Conservation (phyloP, 2,329 filamentous ascomycete genomes). For the Fonsecaea nubica region DNA sequence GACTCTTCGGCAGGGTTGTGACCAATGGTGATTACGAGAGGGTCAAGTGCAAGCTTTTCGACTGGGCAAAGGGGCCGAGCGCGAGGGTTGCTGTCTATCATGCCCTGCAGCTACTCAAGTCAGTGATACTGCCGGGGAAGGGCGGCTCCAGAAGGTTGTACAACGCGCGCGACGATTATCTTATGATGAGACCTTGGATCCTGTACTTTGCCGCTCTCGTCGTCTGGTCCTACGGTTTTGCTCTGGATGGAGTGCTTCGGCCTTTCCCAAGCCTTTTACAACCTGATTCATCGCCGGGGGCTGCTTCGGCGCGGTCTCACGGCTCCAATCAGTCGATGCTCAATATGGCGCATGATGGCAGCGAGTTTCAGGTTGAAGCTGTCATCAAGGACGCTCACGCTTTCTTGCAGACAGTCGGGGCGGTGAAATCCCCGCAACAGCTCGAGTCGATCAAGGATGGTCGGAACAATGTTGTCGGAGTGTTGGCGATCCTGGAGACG, state of each 20-base stretch:
- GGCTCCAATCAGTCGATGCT: constrained; percentile 30
- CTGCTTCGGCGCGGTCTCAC: constrained; percentile 26
- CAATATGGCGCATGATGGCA: constrained; percentile 30
- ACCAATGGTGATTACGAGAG: constrained; percentile 79
- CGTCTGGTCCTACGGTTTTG: constrained; percentile 92
- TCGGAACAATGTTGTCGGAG: constrained; percentile 79
- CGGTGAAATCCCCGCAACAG: constrained; percentile 76
- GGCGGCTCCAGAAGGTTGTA: constrained; percentile 62
- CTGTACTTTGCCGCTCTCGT: constrained; percentile 90
- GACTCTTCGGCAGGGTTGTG: constrained; percentile 83
- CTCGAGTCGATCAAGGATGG: constrained; percentile 71
- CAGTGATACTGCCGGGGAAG: constrained; percentile 58
- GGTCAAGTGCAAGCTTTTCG: constrained; percentile 77
- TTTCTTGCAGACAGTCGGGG: constrained; percentile 75
- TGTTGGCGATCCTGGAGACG: constrained; percentile 79
- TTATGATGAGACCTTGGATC: constrained; percentile 94
- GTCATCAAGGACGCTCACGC: constrained; percentile 77
- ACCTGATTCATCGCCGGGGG: constrained; percentile 24
- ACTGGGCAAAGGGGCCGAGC: constrained; percentile 85
- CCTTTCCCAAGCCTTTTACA: constrained; percentile 44
- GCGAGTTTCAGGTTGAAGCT: constrained; percentile 55
- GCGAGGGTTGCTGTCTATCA: constrained; percentile 91
- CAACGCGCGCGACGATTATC: constrained; percentile 81
- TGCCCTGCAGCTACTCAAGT: constrained; percentile 82
- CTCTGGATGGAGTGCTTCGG: constrained; percentile 77